Evolutionary conservation across 495 filamentous ascomycete genomes (phyloP).

Genomic region (Cladorrhinum samala): DNA sequence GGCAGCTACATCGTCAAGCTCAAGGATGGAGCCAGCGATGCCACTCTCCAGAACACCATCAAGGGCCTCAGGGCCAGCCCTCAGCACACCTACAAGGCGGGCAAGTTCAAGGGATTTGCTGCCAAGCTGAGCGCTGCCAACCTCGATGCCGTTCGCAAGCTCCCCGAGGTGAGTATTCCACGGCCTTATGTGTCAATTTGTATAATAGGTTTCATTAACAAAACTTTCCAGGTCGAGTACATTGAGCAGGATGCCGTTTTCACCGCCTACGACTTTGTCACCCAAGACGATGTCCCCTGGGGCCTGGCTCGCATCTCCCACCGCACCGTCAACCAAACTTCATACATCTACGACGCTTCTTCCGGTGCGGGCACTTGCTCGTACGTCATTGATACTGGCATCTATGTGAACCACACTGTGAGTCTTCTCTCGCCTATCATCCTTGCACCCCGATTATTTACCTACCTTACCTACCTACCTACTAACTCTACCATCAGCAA

Average conservation of each 20-base stretch:
- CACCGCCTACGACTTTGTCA: constrained; percentile 31
- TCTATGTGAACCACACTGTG: constrained; percentile 45
- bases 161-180: constrained; percentile 35
- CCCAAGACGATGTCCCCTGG: constrained; percentile 52
- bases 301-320: constrained; percentile 55
- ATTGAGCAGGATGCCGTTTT: constrained; percentile 45
- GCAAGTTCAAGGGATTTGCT: constrained; percentile 41
- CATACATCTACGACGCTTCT: constrained; percentile 53
- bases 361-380: constrained; percentile 54
- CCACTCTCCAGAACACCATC: constrained; percentile 30
- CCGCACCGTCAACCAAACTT: constrained; percentile 36
- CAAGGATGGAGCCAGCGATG: constrained; percentile 36
- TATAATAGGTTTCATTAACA: too few species aligned
- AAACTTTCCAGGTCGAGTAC: constrained; percentile 38
- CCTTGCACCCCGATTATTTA: neutral
- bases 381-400: constrained; percentile 58
- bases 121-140: constrained; percentile 26
- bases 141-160: constrained; percentile 35
- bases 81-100: constrained; percentile 33
- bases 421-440: constrained; percentile 20
- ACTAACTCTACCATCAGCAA: constrained; percentile 28
- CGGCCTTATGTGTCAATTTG: neutral
- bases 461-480: neutral
- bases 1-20: constrained; percentile 53
- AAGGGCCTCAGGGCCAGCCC: constrained; percentile 21